Percentiles rank a stretch among this genome's conserved stretches.
Evolutionary conservation across 306 rosid genomes (phyloP).

Genomic region (Fragaria vesca): DNA sequence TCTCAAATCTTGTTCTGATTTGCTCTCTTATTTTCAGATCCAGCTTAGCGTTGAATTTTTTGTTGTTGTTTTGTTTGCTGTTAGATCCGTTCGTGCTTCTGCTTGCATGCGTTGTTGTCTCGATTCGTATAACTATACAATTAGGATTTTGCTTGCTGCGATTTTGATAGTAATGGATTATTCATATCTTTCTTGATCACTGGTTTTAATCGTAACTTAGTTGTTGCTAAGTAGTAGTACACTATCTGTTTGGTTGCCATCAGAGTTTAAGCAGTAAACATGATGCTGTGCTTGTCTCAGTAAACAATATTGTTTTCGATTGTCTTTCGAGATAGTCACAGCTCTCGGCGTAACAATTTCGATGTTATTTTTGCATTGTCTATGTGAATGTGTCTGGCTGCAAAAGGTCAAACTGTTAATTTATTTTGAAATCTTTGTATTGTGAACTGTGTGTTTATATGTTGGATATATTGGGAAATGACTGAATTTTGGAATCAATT

Average conservation of each 20-base stretch:
- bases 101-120: constrained; percentile 34
- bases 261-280: neutral
- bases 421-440: neutral
- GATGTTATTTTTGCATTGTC: neutral
- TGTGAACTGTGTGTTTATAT: neutral
- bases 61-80: neutral
- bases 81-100: constrained; percentile 41
- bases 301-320: neutral
- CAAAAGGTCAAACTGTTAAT: neutral
- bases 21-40: constrained; percentile 8
- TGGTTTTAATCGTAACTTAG: neutral
- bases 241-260: neutral
- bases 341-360: neutral
- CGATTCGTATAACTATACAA: neutral
- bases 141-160: neutral
- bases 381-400: neutral
- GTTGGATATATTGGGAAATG: neutral
- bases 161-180: neutral
- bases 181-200: neutral
- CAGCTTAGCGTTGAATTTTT: neutral
- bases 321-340: neutral
- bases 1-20: constrained; percentile 17
- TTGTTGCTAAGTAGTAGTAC: neutral
- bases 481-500: neutral
- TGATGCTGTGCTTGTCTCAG: neutral